Conservation (phyloP, 78 protist species). For the Dictyostelium intermedium region DNA sequence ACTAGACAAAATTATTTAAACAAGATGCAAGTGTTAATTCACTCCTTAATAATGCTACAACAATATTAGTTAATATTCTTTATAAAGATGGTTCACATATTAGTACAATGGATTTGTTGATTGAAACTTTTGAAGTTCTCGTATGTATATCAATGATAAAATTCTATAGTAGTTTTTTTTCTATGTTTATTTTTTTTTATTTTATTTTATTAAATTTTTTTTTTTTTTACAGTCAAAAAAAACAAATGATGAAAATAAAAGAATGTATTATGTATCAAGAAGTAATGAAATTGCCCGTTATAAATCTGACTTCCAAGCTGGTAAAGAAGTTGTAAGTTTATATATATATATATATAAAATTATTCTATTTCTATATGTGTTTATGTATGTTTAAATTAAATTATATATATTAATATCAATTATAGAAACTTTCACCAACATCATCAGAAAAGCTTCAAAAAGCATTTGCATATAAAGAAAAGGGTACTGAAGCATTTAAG, state of each 20-base stretch:
- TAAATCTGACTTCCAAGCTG: neutral
- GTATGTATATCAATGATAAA: slow-evolving; percentile 1
- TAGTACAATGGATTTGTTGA: neutral
- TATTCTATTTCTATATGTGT: neutral
- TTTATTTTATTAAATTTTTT: neutral
- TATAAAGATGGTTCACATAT: neutral
- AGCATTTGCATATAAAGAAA: slow-evolving; percentile 45
- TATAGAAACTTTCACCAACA: slow-evolving; percentile 39
- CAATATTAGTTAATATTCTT: neutral
- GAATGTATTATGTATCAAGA: slow-evolving; percentile 35
- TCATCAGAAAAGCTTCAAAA: slow-evolving; percentile 26
- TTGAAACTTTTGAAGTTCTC: neutral
- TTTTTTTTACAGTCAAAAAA: neutral
- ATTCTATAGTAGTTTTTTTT: too few species aligned
- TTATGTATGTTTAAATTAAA: too few species aligned
- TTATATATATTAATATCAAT: too few species aligned
- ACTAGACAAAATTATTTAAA: neutral
- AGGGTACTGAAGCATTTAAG: slow-evolving; percentile 47
- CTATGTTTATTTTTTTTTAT: too few species aligned
- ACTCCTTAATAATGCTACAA: neutral
- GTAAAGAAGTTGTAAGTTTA: slow-evolving; percentile 20
- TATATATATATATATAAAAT: too few species aligned
- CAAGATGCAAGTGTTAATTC: neutral
- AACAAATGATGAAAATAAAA: slow-evolving; percentile 8
- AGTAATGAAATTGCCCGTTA: neutral